Base-by-base conservation (phyloP, 352 stramenopile species). In the Phytophthora parvispora region DNA sequence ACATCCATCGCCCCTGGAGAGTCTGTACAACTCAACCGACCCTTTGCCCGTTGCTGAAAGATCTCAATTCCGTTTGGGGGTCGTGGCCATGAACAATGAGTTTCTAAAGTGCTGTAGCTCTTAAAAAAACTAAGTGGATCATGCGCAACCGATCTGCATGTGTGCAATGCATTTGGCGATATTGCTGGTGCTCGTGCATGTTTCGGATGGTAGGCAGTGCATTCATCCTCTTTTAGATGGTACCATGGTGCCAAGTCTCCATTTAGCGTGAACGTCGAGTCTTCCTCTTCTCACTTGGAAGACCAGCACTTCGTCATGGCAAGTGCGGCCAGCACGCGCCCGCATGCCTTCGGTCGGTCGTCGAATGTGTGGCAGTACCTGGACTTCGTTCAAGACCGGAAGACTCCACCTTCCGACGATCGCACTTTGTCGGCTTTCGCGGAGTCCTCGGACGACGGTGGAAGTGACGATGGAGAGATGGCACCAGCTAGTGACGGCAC, bases 331-430 rank as follows among this genome's bases (percentile, higher is more conserved):
- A 59, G 48, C 8, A 71, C 72, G 4, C 66, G 75, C 5, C 81
- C 82, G 3, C 82, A 83, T 20, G 71, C 83, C 1, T 92, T 92
- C 48, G 84, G 84, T 0, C 79, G 84, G 12, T 89, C 84, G 12
- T 92, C 84, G 9, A 92, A 92, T 38, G 69, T 92, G 24, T 92
- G 84, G 84, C 81, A 90, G 65, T 92, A 92, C 61, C 53, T 91
- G 64, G 80, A 90, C 42, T 51, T 66, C 0, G 65, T 89, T 6
- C 80, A 90, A 24, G 74, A 84, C 31, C 78, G 75, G 2, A 65
- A 70, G 32, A 84, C 79, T 9, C 65, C 65, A 15, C 45, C 45
- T 12, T 42, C 51, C 24, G 49, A 22, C 15, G 55, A 60, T 18
- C 42, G n/a, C 10, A 52, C 25, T 38, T 47, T 54, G 18, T 66